Base-by-base conservation (phyloP, 495 filamentous ascomycete species). In the Annulohypoxylon bovei region DNA sequence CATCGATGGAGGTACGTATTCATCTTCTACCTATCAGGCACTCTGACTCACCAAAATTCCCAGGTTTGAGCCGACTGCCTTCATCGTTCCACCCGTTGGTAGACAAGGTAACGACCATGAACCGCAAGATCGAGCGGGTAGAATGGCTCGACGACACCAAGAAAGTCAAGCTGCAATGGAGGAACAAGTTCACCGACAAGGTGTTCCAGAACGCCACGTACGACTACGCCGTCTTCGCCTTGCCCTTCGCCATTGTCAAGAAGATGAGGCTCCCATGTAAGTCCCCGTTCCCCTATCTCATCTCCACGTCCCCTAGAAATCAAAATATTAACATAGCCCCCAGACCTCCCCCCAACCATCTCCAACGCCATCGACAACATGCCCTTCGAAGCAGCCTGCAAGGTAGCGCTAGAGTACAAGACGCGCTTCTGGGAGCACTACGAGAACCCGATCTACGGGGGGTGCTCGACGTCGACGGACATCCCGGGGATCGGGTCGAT, bases 401-500 rank as follows among this genome's bases (percentile, higher is more conserved):
- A 92, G 62, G 80, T 92, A 0, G 84, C 89, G 0, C 81, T 92
- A 3, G 87, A 88, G 42, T 92, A 88, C 76, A 75, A 80, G 62
- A 84, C 86, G 0, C 84, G 90, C 3, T 92, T 92, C 83, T 92
- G 90, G 90, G 90, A 91, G 65, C 84, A 90, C 42, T 80, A 84
- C 59, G 71, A 77, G 12, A 78, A 83, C 11, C 90, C 90, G 5
- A 91, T 92, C 73, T 79, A 85, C 62, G 90, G 90, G 37, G 86
- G 88, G 1, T 91, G 89, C 67, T 83, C 83, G 16, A 81, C 79
- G 0, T 81, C 83, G 4, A 76, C 70, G 14, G 87, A 91, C 68
- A 86, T 90, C 32, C 79, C 86, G 0, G 88, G 88, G 0, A 81
- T 91, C 49, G 84, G 85, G 0, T 79, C 50, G 3, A 83, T 90